Conservation (phyloP, 1,139 yeast species). For the Sugiyamaella pinicola region DNA sequence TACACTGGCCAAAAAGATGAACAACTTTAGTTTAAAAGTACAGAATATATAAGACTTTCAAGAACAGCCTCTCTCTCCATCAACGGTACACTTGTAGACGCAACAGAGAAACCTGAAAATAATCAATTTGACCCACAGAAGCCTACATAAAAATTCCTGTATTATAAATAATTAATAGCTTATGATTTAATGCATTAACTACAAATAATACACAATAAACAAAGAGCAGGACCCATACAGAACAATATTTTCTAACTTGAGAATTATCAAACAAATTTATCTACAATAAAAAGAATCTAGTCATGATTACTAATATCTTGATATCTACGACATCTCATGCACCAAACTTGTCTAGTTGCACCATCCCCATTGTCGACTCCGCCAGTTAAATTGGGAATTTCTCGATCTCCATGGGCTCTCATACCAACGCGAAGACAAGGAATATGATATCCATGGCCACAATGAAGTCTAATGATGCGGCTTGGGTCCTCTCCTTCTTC, state of each 20-base stretch:
- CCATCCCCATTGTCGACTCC: conserved; percentile 24
- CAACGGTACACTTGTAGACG: too few relatives aligned
- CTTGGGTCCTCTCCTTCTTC: conserved; percentile 10
- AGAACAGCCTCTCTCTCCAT: too few relatives aligned
- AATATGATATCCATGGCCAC: conserved; percentile 39
- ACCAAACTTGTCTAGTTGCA: conserved; percentile 35
- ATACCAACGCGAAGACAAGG: conserved; percentile 36
- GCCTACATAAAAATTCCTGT: too few relatives aligned
- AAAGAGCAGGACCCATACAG: too few relatives aligned
- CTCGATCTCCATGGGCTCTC: conserved; percentile 39
- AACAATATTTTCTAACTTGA: too few relatives aligned
- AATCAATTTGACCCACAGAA: too few relatives aligned
- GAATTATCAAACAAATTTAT: background rate
- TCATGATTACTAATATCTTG: conserved; percentile 24
- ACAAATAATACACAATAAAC: conserved; percentile 1
- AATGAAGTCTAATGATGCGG: conserved; percentile 31
- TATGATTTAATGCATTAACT: conserved; percentile 6
- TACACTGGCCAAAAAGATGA: background rate
- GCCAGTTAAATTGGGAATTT: conserved; percentile 31
- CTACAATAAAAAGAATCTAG: background rate
- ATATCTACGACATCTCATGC: conserved; percentile 38
- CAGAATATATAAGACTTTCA: too few relatives aligned
- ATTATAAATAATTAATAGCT: too few relatives aligned
- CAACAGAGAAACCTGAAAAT: too few relatives aligned
- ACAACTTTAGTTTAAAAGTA: too few relatives aligned